phyloP scores from a whole-genome alignment of 1,139 yeast genomes.

The Geotrichum reessii region DNA sequence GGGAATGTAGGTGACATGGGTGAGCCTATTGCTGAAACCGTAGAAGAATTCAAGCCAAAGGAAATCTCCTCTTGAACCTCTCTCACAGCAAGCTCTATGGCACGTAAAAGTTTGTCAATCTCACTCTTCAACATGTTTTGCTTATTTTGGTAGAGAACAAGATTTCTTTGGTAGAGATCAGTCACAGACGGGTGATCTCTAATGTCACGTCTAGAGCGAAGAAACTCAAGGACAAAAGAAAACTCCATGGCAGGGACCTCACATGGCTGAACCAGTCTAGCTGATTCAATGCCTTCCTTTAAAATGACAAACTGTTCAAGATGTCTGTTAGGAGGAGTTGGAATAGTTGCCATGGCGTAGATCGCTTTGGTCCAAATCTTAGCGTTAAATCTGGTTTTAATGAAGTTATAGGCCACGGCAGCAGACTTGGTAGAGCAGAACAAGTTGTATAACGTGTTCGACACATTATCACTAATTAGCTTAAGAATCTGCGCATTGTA shows the following conservation, averaged over 20 bases:
- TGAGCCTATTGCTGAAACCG: neutral
- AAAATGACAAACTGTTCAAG: slow-evolving; percentile 8
- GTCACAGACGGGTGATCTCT: slow-evolving; percentile 14
- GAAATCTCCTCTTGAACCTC: slow-evolving; percentile 12
- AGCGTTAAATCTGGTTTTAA: slow-evolving; percentile 11
- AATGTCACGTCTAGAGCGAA: slow-evolving; percentile 13
- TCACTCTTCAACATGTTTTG: slow-evolving; percentile 11
- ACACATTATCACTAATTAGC: slow-evolving; percentile 12
- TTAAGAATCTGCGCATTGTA: slow-evolving; percentile 12
- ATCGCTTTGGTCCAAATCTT: slow-evolving; percentile 16
- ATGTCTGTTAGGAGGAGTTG: slow-evolving; percentile 8
- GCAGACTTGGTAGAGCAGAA: slow-evolving; percentile 11
- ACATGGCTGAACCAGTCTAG: slow-evolving; percentile 15
- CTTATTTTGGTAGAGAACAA: slow-evolving; percentile 11
- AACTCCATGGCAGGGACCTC: slow-evolving; percentile 16
- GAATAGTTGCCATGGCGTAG: slow-evolving; percentile 14
- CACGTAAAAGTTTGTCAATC: slow-evolving; percentile 9
- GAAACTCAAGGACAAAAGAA: slow-evolving; percentile 8
- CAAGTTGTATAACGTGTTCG: slow-evolving; percentile 13
- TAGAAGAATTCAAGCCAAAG: neutral
- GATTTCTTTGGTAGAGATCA: slow-evolving; percentile 11
- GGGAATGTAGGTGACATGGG: neutral
- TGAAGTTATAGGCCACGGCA: slow-evolving; percentile 12
- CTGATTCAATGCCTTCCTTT: slow-evolving; percentile 9
- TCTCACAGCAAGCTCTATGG: slow-evolving; percentile 12